A percentile compares a stretch with the other conserved stretches of the same genome.
These are phyloP conservation scores for Rhodotorula sp. DNA, from an alignment of 1,284 basidiomycete genomes.

Conservation along the genomic window DNA sequence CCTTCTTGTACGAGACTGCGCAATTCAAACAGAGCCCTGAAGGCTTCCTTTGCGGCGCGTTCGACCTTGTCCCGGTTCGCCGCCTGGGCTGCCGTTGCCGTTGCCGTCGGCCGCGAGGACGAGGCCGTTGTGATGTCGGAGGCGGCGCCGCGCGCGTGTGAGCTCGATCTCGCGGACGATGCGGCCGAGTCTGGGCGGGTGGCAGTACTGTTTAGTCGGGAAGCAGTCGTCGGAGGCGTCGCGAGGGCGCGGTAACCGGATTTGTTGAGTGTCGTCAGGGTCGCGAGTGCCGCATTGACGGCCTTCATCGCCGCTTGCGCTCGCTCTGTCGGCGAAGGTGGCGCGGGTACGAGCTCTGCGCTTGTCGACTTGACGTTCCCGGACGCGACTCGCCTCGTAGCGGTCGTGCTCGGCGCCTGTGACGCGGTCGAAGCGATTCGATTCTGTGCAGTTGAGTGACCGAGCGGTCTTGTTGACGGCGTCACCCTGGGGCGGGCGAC, in stretches of 20 bases:
- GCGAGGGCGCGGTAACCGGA: slow-evolving; percentile 58
- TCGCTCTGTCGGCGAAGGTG: slow-evolving; percentile 10
- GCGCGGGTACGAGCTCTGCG: not conserved
- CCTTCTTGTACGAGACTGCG: slow-evolving; percentile 46
- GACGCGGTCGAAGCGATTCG: slow-evolving; percentile 5
- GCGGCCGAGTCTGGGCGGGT: not conserved
- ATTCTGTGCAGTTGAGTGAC: slow-evolving; percentile 10
- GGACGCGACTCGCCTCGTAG: not conserved
- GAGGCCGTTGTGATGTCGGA: not conserved
- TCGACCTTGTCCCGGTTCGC: slow-evolving; percentile 20
- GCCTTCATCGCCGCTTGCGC: slow-evolving; percentile 48
- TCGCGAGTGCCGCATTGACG: slow-evolving; percentile 63
- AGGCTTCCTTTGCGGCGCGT: slow-evolving; percentile 2
- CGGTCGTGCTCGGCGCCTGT: not conserved
- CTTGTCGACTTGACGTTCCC: too few relatives aligned
- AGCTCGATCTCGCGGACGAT: slow-evolving; percentile 21
- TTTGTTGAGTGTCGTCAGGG: slow-evolving; percentile 57
- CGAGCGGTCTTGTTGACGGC: not conserved
- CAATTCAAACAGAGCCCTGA: slow-evolving; percentile 44
- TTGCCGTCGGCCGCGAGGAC: not conserved
- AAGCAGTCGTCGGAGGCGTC: not conserved
- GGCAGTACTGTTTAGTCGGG: not conserved
- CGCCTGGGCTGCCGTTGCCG: not conserved
- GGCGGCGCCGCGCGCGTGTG: not conserved
- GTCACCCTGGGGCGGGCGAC: not conserved